Percentiles rank a stretch among this genome's conserved stretches.
These are phyloP conservation scores for Hygrocybe coccinea DNA, from an alignment of 768 basidiomycete genomes.

Conservation along the genomic window DNA sequence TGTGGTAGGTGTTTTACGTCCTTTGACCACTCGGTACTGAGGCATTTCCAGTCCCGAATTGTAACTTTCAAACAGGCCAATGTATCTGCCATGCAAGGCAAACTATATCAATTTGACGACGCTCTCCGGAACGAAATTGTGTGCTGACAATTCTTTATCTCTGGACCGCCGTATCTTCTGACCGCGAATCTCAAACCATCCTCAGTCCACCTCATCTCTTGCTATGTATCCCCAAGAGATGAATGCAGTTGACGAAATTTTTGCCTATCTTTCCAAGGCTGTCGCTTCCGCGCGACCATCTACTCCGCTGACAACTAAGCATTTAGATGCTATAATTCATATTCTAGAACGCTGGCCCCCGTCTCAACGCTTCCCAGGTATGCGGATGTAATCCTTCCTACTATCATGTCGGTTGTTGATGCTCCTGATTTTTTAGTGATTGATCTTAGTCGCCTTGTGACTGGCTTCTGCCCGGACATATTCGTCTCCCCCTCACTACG, in stretches of 20 bases:
- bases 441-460: slow-evolving; percentile 75
- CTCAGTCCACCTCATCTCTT: slow-evolving; percentile 63
- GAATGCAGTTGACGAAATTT: slow-evolving; percentile 53
- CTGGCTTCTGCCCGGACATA: slow-evolving; percentile 55
- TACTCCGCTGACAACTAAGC: slow-evolving; percentile 37
- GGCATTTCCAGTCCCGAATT: slow-evolving; percentile 44
- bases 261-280: slow-evolving; percentile 51
- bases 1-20: slow-evolving; percentile 33
- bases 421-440: slow-evolving; percentile 51
- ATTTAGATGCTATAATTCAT: slow-evolving; percentile 58
- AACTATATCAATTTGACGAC: slow-evolving; percentile 72
- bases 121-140: slow-evolving; percentile 65
- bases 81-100: slow-evolving; percentile 72
- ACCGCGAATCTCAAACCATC: neutral
- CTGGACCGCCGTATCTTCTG: slow-evolving; percentile 1
- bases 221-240: slow-evolving; percentile 68
- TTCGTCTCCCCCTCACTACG: slow-evolving; percentile 42
- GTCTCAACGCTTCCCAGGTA: slow-evolving; percentile 69
- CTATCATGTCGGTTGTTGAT: neutral
- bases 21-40: neutral
- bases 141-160: slow-evolving; percentile 21
- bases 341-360: slow-evolving; percentile 73
- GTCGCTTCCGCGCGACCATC: slow-evolving; percentile 36
- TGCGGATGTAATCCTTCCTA: slow-evolving; percentile 10
- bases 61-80: slow-evolving; percentile 83